Evolutionary conservation across 2,329 filamentous ascomycete genomes (phyloP).

Genomic region (Colletotrichum kahawae): DNA sequence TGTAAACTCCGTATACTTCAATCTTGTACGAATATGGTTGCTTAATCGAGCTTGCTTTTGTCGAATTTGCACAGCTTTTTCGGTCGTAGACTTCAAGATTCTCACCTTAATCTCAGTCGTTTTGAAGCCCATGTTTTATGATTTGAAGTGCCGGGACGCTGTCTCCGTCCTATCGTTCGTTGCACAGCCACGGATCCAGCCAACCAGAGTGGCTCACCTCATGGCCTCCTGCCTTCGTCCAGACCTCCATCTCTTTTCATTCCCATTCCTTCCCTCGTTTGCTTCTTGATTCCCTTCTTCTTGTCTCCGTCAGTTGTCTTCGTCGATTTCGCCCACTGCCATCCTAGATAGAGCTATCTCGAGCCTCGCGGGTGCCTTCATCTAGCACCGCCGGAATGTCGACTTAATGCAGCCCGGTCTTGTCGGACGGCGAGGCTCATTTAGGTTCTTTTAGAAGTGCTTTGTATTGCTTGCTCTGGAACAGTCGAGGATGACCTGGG

Average conservation of each 20-base stretch:
- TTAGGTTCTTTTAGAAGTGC: background rate
- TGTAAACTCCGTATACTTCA: background rate
- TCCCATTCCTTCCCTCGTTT: background rate
- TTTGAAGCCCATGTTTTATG: background rate
- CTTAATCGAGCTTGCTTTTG: rapidly evolving
- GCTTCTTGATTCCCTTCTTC: background rate
- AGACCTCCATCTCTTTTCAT: rapidly evolving
- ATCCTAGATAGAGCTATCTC: background rate
- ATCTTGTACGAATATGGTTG: background rate
- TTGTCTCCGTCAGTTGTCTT: background rate
- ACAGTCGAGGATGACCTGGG: rapidly evolving
- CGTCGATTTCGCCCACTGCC: background rate
- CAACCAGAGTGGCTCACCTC: rapidly evolving
- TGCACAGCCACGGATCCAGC: rapidly evolving
- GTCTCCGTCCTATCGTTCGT: background rate
- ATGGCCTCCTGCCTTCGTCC: rapidly evolving
- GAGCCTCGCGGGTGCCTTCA: background rate
- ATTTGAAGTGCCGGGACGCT: background rate
- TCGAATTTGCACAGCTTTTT: background rate
- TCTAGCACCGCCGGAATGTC: background rate
- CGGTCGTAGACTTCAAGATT: background rate
- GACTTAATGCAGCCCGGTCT: background rate
- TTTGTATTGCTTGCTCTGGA: background rate
- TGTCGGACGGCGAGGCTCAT: background rate
- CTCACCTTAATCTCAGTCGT: rapidly evolving